phyloP scores from a whole-genome alignment of 2,329 filamentous ascomycete genomes.

The Lachnellula arida region DNA sequence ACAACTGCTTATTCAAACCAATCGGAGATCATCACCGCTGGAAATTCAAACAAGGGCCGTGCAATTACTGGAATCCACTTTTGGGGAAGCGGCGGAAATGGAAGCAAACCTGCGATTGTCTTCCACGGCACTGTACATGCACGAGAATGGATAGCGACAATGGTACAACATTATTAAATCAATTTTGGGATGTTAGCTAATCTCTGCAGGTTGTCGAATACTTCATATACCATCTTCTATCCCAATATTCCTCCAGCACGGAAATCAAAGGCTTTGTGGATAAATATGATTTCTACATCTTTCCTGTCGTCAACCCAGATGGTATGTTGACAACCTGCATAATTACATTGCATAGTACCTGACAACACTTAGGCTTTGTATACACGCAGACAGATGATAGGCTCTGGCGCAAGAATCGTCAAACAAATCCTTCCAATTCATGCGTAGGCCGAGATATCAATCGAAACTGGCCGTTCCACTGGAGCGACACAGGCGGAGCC shows the following conservation, averaged over 20 bases:
- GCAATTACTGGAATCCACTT: constrained; percentile 46
- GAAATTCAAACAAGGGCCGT: constrained; percentile 43
- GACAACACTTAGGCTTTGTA: constrained; percentile 44
- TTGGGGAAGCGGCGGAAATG: constrained; percentile 42
- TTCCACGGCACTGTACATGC: constrained; percentile 56
- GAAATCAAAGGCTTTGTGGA: constrained; percentile 45
- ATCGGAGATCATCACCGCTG: constrained; percentile 45
- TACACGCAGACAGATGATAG: constrained; percentile 53
- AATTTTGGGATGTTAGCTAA: no score
- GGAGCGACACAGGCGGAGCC: constrained; percentile 43
- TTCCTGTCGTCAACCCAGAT: constrained; percentile 59
- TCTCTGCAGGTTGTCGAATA: constrained; percentile 40
- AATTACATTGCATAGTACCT: not conserved
- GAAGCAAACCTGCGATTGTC: constrained; percentile 47
- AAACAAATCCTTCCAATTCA: constrained; percentile 34
- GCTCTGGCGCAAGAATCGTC: constrained; percentile 59
- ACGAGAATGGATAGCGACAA: constrained; percentile 55
- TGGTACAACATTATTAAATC: constrained; percentile 33
- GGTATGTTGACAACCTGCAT: constrained; percentile 34
- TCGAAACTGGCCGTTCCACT: constrained; percentile 52
- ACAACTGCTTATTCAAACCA: constrained; percentile 41
- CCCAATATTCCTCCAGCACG: constrained; percentile 38
- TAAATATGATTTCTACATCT: constrained; percentile 62
- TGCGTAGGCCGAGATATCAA: constrained; percentile 53
- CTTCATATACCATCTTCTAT: constrained; percentile 45